phyloP scores from a whole-genome alignment of 2,329 filamentous ascomycete species.

The Cadophora sp. region DNA sequence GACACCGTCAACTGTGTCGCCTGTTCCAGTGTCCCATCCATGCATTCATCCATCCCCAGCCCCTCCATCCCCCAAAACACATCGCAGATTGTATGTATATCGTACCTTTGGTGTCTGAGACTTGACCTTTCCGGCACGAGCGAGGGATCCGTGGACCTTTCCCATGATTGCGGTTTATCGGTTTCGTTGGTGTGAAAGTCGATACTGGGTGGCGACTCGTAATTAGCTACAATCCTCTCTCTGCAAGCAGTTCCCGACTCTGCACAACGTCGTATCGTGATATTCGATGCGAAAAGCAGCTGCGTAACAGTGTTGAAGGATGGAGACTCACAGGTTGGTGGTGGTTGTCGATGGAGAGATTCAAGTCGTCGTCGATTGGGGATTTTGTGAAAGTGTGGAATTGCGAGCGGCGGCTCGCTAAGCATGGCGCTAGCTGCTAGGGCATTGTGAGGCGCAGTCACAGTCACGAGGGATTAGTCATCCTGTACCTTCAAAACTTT shows the following conservation, averaged over 20 bases:
- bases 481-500: not conserved
- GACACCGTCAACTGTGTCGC: not conserved
- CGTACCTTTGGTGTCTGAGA: constrained; percentile 91
- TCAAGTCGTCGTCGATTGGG: constrained; percentile 25
- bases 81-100: constrained; percentile 39
- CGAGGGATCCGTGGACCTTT: constrained; percentile 93
- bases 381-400: constrained; percentile 18
- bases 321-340: constrained; percentile 29
- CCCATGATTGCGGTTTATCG: constrained; percentile 71
- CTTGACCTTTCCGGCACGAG: constrained; percentile 98
- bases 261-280: not conserved
- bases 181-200: constrained; percentile 24
- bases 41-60: not conserved
- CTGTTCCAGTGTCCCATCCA: not conserved
- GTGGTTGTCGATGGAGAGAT: constrained; percentile 28
- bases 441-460: not conserved
- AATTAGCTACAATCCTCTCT: constrained; percentile 28
- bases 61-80: not conserved
- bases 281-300: not conserved
- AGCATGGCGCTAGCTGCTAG: constrained; percentile 20
- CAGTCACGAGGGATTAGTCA: constrained; percentile 12
- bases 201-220: constrained; percentile 21
- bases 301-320: not conserved
- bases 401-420: constrained; percentile 17
- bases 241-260: not conserved